These are phyloP conservation scores for Clavispora asparagi DNA, from an alignment of 805 yeast species.

Conservation along the genomic window DNA sequence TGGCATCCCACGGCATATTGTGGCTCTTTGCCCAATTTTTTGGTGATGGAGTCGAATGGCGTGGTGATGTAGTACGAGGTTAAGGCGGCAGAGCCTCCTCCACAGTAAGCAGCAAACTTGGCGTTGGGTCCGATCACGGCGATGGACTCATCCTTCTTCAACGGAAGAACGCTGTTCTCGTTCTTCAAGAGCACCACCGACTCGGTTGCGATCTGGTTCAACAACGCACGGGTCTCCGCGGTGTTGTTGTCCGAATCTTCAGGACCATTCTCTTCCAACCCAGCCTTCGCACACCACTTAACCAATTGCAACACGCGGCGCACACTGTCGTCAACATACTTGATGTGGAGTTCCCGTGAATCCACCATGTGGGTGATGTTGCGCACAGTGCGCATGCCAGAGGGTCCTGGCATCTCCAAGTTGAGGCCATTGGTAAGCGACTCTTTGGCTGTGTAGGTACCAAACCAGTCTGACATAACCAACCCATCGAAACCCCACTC, in stretches of 20 bases:
- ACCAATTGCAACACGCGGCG: conserved; percentile 23
- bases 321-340: conserved; percentile 24
- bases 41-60: conserved; percentile 43
- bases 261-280: conserved; percentile 18
- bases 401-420: conserved; percentile 33
- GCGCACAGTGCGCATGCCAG: conserved; percentile 16
- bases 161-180: conserved; percentile 43
- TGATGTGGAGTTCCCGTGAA: conserved; percentile 21
- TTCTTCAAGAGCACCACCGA: conserved; percentile 55
- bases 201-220: conserved; percentile 29
- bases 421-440: conserved; percentile 27
- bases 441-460: conserved; percentile 23
- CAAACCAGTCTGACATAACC: conserved; percentile 32
- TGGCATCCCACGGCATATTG: conserved; percentile 31
- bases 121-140: conserved; percentile 62
- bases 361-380: conserved; percentile 20
- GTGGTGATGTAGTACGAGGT: conserved; percentile 43
- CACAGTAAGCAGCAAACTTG: conserved; percentile 44
- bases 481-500: conserved; percentile 33
- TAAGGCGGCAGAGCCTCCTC: conserved; percentile 61
- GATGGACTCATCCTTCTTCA: conserved; percentile 33
- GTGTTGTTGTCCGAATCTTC: conserved; percentile 21
- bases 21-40: conserved; percentile 21
- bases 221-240: conserved; percentile 17
- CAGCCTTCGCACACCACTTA: conserved; percentile 17